Evolutionary conservation across 192 early-diverging fungal genomes (phyloP).

Genomic region (Coemansia nantahalensis): DNA sequence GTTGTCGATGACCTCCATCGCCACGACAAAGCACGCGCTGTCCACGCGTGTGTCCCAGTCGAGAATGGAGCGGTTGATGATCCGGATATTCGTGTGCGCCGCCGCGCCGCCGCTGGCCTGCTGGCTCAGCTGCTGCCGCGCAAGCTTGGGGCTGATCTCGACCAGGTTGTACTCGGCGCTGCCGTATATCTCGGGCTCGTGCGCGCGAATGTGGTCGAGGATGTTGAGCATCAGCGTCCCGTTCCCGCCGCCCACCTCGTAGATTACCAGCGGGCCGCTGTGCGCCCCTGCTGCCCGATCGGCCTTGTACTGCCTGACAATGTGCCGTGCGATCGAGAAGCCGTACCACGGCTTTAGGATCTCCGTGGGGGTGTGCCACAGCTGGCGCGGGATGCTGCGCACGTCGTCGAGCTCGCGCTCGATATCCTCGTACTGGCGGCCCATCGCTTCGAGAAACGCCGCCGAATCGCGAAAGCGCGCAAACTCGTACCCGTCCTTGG

Average conservation of each 20-base stretch:
- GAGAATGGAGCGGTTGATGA: conserved; percentile 92
- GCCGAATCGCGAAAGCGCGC: conserved; percentile 63
- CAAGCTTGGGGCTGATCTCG: conserved; percentile 87
- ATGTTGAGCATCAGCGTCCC: conserved; percentile 95
- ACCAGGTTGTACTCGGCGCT: conserved; percentile 83
- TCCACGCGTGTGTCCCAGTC: conserved; percentile 75
- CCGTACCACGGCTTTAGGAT: conserved; percentile 93
- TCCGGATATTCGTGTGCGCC: conserved; percentile 61
- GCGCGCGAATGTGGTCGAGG: conserved; percentile 78
- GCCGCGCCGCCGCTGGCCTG: conserved; percentile 29
- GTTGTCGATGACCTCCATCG: conserved; percentile 98
- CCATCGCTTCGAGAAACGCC: conserved; percentile 71
- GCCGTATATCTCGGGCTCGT: conserved; percentile 76
- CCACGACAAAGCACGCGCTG: conserved; percentile 86
- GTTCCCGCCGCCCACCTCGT: conserved; percentile 96
- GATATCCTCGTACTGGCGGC: conserved; percentile 74
- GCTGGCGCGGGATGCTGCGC: conserved; percentile 75
- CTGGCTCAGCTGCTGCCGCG: conserved; percentile 60
- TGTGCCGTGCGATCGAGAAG: conserved; percentile 85
- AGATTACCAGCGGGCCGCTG: conserved; percentile 75
- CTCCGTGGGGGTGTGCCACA: conserved; percentile 99
- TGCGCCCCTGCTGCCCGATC: conserved; percentile 26
- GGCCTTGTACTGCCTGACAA: conserved; percentile 73
- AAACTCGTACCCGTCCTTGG: conserved; percentile 63
- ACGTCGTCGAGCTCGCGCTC: conserved; percentile 74